Evolutionary conservation across 1,139 yeast species (phyloP), one percentile per base, ranked within the genome.

Genomic region (Magnusiomyces sp.): DNA sequence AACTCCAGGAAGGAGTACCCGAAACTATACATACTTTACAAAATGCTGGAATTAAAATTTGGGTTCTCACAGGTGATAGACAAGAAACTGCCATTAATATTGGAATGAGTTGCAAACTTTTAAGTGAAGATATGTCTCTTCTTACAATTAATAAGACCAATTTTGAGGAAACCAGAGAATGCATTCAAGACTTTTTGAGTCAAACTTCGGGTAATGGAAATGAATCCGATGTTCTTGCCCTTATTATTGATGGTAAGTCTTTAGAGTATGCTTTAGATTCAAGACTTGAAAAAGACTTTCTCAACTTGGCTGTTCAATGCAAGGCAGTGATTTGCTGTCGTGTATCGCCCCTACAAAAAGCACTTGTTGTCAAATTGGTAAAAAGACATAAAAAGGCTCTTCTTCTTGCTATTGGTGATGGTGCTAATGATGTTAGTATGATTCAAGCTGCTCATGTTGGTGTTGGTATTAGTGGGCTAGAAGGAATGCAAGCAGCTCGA

Each of bases 21-120:
- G 98, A 94, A 58, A 89, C 98, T 1, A 94, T 94, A 53, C 92
- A 87, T 56, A 86, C 95, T 2, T 73, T 94, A 52, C 98, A 92
- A 65, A 87, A 85, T 52, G 99, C 99, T 0, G 97, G 97, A 14
- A 89, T 94, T 58, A 92, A 89, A 64, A 78, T 94, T 20, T 94
- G 98, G 99, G 97, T 94, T 33, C 73, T 94, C 52, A 94, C 99
- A 9, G 99, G 99, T 59, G 99, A 94, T 65, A 78, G 96, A 63
- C 98, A 92, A 65, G 99, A 94, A 67, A 94, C 99, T n/a, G 99
- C 98, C 1, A 86, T 94, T 56, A 94, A 94, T 64, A 92, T 94
- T 64, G 99, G 98, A 55, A 89, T 92, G 97, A 86, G 95, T 58
- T 94, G 98, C 72, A 88, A 87, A 61, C 73, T 94, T 49, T 71